A percentile compares a stretch with the other conserved stretches of the same genome.
phyloP scores from a whole-genome alignment of 345 rosid genomes.

The Noccaea bulbosa region DNA sequence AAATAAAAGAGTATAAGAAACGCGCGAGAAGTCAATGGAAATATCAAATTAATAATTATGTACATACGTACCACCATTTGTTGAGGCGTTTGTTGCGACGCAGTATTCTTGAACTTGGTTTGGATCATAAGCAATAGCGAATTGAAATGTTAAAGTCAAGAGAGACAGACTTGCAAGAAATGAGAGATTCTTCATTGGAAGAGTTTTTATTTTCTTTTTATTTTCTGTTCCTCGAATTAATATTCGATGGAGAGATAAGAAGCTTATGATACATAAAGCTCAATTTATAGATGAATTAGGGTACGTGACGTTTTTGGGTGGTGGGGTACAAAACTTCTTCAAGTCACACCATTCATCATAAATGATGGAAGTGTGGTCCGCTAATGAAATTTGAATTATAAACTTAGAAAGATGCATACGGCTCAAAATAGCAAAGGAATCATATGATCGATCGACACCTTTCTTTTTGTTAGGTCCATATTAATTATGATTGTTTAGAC shows the following conservation, averaged over 20 bases:
- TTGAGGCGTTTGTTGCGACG: neutral
- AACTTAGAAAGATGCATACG: too few species aligned
- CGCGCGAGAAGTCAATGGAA: neutral
- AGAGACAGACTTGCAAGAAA: neutral
- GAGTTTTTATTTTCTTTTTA: neutral
- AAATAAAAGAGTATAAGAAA: neutral
- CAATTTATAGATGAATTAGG: slow-evolving; percentile 10
- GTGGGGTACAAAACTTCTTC: too few species aligned
- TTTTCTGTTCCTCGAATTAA: neutral
- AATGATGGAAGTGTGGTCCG: too few species aligned
- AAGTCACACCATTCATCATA: too few species aligned
- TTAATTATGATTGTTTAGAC: too few species aligned
- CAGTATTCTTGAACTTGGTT: slow-evolving; percentile 19
- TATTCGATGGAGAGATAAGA: neutral
- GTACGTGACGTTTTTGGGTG: too few species aligned
- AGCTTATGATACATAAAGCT: neutral
- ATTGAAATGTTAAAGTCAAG: slow-evolving; percentile 17
- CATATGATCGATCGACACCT: too few species aligned
- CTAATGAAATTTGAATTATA: too few species aligned
- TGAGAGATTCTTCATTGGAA: slow-evolving; percentile 13
- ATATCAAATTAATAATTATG: neutral
- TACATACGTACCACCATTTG: slow-evolving; percentile 7
- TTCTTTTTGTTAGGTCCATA: too few species aligned
- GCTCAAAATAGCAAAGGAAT: too few species aligned
- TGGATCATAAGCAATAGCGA: slow-evolving; percentile 11